phyloP scores from a whole-genome alignment of 192 early-diverging fungal species.

The Funneliformis geosporum region DNA sequence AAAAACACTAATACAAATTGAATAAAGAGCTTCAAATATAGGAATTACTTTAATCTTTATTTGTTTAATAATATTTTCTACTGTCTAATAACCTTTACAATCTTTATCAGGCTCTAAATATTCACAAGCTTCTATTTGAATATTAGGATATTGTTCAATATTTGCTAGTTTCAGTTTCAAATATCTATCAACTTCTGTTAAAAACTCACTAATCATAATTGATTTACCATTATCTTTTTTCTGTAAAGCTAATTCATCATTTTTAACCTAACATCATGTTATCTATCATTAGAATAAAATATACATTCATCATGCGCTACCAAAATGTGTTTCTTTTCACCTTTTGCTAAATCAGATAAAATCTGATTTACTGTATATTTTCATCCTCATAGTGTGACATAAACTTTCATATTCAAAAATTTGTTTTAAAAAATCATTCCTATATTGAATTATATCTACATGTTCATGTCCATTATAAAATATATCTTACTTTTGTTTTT shows the following conservation, averaged over 20 bases:
- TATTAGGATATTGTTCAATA: neutral
- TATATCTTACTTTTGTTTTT: neutral
- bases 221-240: no score
- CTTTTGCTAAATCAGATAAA: neutral
- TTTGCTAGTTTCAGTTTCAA: neutral
- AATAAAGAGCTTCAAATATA: conserved; percentile 17
- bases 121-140: neutral
- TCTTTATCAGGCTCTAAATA: neutral
- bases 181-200: neutral
- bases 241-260: neutral
- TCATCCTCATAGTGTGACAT: conserved; percentile 16
- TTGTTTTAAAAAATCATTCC: neutral
- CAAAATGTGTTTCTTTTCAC: neutral
- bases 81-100: conserved; percentile 19
- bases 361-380: conserved; percentile 6
- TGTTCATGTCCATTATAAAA: neutral
- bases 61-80: conserved; percentile 17
- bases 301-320: no score
- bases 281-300: neutral
- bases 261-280: neutral
- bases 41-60: conserved; percentile 23
- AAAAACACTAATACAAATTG: conserved; percentile 20
- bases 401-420: conserved; percentile 16
- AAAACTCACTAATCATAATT: neutral
- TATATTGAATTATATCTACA: neutral